Percentiles rank a stretch among this genome's conserved stretches.
These are phyloP conservation scores for Venturia carpophila DNA, from an alignment of 2,329 filamentous ascomycete genomes.

Conservation along the genomic window DNA sequence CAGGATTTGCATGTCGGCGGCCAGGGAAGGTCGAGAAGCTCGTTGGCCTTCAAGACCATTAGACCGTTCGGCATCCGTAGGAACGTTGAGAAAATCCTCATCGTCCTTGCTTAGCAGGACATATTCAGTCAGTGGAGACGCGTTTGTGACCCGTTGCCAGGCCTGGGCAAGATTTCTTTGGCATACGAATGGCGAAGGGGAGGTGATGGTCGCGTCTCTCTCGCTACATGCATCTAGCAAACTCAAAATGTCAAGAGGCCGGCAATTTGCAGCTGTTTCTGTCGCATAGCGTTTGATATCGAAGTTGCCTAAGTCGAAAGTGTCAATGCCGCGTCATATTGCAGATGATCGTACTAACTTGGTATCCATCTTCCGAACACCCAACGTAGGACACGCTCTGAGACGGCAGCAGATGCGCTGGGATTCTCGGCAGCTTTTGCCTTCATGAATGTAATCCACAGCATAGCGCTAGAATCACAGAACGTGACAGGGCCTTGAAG, in stretches of 20 bases:
- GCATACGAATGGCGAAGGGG: conserved; percentile 27
- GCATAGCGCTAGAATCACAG: conserved; percentile 66
- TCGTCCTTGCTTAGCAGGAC: conserved; percentile 34
- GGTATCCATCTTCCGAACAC: conserved; percentile 74
- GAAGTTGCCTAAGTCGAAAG: conserved; percentile 32
- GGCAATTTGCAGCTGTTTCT: conserved; percentile 55
- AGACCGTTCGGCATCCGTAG: neutral
- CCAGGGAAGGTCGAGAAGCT: neutral
- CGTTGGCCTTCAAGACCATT: neutral
- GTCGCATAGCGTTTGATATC: conserved; percentile 60
- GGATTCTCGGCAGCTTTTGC: conserved; percentile 60
- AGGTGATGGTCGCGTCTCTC: conserved; percentile 28
- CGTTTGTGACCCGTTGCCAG: conserved; percentile 35
- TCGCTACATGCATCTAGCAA: conserved; percentile 66
- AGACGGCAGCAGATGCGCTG: conserved; percentile 57
- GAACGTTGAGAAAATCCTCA: neutral
- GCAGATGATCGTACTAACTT: conserved; percentile 44
- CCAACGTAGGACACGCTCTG: conserved; percentile 72
- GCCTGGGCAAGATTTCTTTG: conserved; percentile 38
- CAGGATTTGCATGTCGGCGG: conserved; percentile 29
- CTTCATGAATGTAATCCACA: conserved; percentile 65
- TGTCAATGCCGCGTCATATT: neutral
- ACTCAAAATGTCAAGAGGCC: conserved; percentile 57
- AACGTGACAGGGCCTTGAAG: conserved; percentile 71
- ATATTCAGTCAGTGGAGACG: conserved; percentile 41